phyloP scores from a whole-genome alignment of 805 yeast genomes.

The Komagataella pseudopastoris region DNA sequence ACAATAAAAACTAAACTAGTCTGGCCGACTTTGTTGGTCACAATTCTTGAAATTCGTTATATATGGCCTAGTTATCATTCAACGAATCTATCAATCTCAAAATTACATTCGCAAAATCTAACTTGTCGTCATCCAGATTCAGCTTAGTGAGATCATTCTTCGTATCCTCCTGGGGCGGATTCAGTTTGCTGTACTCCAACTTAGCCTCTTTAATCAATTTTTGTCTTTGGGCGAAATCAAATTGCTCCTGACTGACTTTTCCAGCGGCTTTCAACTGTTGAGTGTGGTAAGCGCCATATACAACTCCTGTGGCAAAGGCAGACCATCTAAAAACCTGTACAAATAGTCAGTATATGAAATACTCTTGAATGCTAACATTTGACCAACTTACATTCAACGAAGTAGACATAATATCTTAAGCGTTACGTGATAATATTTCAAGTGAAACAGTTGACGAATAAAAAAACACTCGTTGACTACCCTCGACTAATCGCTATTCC shows the following conservation, averaged over 20 bases:
- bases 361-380: neutral
- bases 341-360: neutral
- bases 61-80: constrained; percentile 14
- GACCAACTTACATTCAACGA: neutral
- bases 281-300: constrained; percentile 83
- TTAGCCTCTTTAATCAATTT: constrained; percentile 80
- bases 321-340: constrained; percentile 80
- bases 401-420: neutral
- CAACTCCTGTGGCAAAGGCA: constrained; percentile 76
- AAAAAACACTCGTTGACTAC: neutral
- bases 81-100: constrained; percentile 49
- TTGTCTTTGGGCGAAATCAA: constrained; percentile 49
- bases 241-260: constrained; percentile 39
- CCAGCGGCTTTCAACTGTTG: constrained; percentile 49
- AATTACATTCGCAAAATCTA: constrained; percentile 67
- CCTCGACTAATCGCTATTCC: neutral
- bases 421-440: neutral
- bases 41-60: neutral
- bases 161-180: constrained; percentile 29
- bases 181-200: constrained; percentile 66
- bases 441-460: neutral
- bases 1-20: neutral
- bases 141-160: constrained; percentile 24
- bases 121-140: constrained; percentile 80
- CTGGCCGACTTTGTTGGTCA: neutral